A percentile compares a stretch with the other conserved stretches of the same genome.
These are phyloP conservation scores for Ogataea glucozyma DNA, from an alignment of 805 yeast species.

Conservation along the genomic window DNA sequence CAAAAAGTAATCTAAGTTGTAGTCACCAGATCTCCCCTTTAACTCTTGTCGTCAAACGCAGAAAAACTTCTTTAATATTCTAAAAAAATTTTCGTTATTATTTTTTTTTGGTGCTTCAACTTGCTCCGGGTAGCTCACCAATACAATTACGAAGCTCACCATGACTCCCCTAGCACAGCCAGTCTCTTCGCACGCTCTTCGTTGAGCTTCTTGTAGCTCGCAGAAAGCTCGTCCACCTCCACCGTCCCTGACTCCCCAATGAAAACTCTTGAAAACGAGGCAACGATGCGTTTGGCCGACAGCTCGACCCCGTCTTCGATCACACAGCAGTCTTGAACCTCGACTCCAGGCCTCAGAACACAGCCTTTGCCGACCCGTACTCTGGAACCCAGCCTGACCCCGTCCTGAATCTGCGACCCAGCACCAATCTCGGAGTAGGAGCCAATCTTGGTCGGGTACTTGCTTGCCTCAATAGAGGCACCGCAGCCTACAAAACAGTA, in stretches of 20 bases:
- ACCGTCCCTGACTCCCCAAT: conserved; percentile 7
- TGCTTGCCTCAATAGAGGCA: conserved; percentile 36
- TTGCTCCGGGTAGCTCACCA: conserved; percentile 1
- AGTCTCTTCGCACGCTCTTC: conserved; percentile 20
- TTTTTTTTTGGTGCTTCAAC: not conserved
- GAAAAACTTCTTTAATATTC: conserved; percentile 2
- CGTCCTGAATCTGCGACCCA: conserved; percentile 31
- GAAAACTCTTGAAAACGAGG: conserved; percentile 50
- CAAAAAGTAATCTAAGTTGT: not conserved
- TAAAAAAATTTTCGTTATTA: not conserved
- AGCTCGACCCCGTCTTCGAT: conserved; percentile 43
- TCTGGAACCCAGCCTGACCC: conserved; percentile 48
- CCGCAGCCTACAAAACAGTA: conserved; percentile 41
- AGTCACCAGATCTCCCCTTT: not conserved
- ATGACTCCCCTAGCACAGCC: conserved; percentile 7
- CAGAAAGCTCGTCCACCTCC: conserved; percentile 23
- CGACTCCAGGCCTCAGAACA: conserved; percentile 36
- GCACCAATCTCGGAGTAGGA: conserved; percentile 21
- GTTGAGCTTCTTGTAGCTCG: conserved; percentile 31
- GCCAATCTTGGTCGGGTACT: conserved; percentile 14
- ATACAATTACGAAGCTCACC: no score
- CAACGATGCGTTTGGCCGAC: conserved; percentile 47
- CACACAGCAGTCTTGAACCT: conserved; percentile 54
- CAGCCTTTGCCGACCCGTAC: conserved; percentile 48
- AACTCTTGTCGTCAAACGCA: not conserved